phyloP scores from a whole-genome alignment of 176 grass and related monocot genomes.

The Phyllostachys edulis region DNA sequence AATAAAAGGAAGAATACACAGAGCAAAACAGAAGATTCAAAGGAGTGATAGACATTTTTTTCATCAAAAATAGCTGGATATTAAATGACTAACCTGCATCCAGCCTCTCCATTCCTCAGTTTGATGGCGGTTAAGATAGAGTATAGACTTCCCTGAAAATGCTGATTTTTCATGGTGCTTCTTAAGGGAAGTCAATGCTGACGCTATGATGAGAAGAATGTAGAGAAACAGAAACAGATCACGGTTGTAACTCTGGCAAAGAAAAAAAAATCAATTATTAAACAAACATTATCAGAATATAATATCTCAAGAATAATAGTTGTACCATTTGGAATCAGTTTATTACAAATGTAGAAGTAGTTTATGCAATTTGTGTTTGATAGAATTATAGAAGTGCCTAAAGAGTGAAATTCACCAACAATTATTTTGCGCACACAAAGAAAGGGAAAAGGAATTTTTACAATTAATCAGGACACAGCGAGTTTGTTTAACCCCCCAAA shows the following conservation, averaged over 20 bases:
- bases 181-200: conserved; percentile 69
- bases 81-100: conserved; percentile 75
- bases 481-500: background rate
- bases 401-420: background rate
- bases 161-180: conserved; percentile 74
- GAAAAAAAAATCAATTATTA: conserved; percentile 4
- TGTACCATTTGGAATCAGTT: background rate
- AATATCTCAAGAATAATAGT: background rate
- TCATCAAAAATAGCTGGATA: background rate
- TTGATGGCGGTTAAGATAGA: conserved; percentile 84
- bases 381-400: background rate
- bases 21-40: background rate
- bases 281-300: background rate
- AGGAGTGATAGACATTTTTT: background rate
- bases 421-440: background rate
- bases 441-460: background rate
- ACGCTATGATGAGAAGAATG: conserved; percentile 77
- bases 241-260: conserved; percentile 74
- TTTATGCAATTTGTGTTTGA: background rate
- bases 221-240: conserved; percentile 93
- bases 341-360: background rate
- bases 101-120: conserved; percentile 93
- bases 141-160: conserved; percentile 65
- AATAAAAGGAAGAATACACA: background rate
- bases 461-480: background rate